These are phyloP conservation scores for Eimeria necatrix DNA, from an alignment of 169 alveolate genomes.

Conservation along the genomic window DNA sequence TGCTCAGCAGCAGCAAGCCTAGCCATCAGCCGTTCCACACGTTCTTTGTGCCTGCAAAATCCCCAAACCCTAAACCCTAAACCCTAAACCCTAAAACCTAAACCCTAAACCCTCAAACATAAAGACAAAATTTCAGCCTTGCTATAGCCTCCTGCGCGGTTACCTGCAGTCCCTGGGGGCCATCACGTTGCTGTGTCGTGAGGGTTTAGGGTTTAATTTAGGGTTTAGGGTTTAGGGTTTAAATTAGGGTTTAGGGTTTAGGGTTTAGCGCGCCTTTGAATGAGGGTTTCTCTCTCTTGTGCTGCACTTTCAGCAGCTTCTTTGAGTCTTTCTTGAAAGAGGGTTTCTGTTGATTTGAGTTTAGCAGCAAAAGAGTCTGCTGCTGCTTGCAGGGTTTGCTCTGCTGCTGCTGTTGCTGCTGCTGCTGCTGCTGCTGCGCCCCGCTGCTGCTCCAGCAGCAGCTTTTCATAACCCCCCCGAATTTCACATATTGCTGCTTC, in stretches of 20 bases:
- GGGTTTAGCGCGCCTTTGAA: slow-evolving; percentile 18
- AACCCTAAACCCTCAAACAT: slow-evolving; percentile 4
- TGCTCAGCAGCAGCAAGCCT: background rate
- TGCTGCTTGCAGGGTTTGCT: background rate
- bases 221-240: no score
- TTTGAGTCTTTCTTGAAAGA: background rate
- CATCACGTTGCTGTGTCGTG: no score
- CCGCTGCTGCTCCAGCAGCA: slow-evolving; percentile 41
- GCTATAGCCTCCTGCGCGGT: background rate
- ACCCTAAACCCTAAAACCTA: slow-evolving; percentile 49
- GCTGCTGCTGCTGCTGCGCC: slow-evolving; percentile 25
- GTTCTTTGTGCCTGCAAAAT: slow-evolving; percentile 26
- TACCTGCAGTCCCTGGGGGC: background rate
- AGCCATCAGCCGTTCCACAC: background rate
- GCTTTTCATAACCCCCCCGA: background rate
- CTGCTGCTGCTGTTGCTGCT: slow-evolving; percentile 39
- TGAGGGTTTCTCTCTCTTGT: background rate
- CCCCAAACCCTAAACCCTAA: slow-evolving; percentile 52
- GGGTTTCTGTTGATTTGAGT: background rate
- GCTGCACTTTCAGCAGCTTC: background rate
- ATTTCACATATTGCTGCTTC: slow-evolving; percentile 11
- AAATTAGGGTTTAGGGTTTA: background rate
- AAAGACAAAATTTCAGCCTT: background rate
- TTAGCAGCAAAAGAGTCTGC: slow-evolving; percentile 32
- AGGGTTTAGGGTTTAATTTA: no score